Evolutionary conservation across 495 filamentous ascomycete species (phyloP).

Genomic region (Hypoxylon lienhwacheense): DNA sequence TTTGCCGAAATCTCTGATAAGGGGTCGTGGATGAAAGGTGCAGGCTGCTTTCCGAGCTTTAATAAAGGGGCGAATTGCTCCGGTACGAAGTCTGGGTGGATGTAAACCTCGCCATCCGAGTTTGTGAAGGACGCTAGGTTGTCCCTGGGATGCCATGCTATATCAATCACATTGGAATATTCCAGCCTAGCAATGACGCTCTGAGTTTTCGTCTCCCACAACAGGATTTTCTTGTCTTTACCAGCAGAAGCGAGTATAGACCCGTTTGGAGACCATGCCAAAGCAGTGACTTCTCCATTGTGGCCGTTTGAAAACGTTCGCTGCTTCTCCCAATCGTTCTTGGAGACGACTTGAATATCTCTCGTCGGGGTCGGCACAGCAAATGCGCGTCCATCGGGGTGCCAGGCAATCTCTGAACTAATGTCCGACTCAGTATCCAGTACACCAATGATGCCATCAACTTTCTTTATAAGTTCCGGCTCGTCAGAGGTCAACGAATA

Average conservation of each 20-base stretch:
- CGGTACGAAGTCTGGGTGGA: constrained; percentile 77
- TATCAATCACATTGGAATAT: constrained; percentile 76
- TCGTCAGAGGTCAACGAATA: constrained; percentile 82
- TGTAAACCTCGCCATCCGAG: constrained; percentile 87
- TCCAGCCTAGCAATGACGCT: constrained; percentile 71
- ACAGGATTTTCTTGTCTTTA: constrained; percentile 75
- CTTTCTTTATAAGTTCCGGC: constrained; percentile 74
- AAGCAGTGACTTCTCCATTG: constrained; percentile 79
- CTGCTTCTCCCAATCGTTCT: constrained; percentile 84
- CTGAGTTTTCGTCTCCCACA: constrained; percentile 91
- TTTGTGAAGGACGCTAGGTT: constrained; percentile 91
- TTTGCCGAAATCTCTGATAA: constrained; percentile 71
- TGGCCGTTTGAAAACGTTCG: constrained; percentile 76
- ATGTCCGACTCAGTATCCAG: constrained; percentile 77
- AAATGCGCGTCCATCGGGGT: constrained; percentile 92
- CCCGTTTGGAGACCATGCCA: constrained; percentile 93
- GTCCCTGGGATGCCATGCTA: constrained; percentile 87
- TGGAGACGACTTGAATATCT: constrained; percentile 84
- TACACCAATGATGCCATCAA: constrained; percentile 81
- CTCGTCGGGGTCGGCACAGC: constrained; percentile 78
- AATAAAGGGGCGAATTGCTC: constrained; percentile 64
- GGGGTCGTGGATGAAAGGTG: constrained; percentile 84
- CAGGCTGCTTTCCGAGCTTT: constrained; percentile 61
- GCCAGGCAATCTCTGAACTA: constrained; percentile 80
- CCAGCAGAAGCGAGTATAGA: constrained; percentile 80